Base-by-base conservation (phyloP, 805 yeast genomes). In the Ogataea wickerhamii region DNA sequence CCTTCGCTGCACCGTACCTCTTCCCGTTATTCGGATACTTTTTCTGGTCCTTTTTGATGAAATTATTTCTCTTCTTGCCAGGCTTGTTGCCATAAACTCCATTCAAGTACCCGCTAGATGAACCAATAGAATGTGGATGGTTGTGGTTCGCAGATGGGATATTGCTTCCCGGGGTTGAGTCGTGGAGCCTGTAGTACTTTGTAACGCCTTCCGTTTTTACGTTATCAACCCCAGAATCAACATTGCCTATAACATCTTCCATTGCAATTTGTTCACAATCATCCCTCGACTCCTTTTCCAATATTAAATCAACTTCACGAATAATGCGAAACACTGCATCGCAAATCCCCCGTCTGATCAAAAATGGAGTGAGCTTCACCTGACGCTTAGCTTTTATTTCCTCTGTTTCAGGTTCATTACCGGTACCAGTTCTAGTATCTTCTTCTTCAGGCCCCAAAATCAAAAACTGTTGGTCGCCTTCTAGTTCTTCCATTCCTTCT, bases 181-280 rank as follows among this genome's bases (percentile, higher is more conserved):
- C 19, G 49, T 73, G 76, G 31, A 71, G 59, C 41, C 73, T 60
- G 49, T 73, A 73, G 45, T 70, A 74, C 38, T 68, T 68, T 10
- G 65, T 55, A 5, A 71, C 73, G 1, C 75, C 76, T 27, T 58
- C 57, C 7, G 71, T 71, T 30, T 75, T 50, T 7, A 25, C 28
- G 37, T 68, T 71, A 32, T 55, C 64, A 18, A 65, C 55, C 4
- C 66, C 68, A 11, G 56, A 41, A 45, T 64, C 68, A 20, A 56
- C 41, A 65, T 51, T 18, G 58, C 44, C 34, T 25, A 19, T 16
- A 11, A 29, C 27, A 28, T 37, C 29, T 12, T 36, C 24, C 10
- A 20, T 36, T 33, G 5, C 63, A 4, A 71, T 70, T 25, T 38
- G 37, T 25, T 39, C 46, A 8, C 10, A 7, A 10, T 19, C 18